phyloP scores from a whole-genome alignment of 352 stramenopile species.

The Globisporangium canariense region DNA sequence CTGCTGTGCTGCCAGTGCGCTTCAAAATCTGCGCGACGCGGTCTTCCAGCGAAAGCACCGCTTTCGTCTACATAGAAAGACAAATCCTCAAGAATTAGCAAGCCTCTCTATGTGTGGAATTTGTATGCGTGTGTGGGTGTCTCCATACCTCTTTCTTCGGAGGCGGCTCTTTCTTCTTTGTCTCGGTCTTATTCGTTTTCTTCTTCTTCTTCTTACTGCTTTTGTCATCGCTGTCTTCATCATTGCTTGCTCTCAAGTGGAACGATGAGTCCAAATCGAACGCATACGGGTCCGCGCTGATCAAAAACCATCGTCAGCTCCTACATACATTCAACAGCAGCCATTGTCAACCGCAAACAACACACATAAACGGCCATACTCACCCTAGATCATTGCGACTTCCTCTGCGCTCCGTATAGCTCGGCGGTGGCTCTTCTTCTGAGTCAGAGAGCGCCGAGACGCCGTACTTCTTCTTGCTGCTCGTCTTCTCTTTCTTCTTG shows the following conservation, averaged over 20 bases:
- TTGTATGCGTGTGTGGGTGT: not conserved
- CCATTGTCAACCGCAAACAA: not conserved
- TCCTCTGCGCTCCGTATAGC: constrained; percentile 39
- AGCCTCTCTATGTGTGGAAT: not conserved
- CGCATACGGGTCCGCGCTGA: constrained; percentile 64
- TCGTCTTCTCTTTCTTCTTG: constrained; percentile 24
- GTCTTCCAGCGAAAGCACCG: constrained; percentile 56
- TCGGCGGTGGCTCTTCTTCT: constrained; percentile 53
- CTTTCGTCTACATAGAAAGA: constrained; percentile 18
- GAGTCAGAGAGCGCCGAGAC: constrained; percentile 32
- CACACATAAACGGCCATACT: constrained; percentile 5
- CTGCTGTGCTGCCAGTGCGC: constrained; percentile 59
- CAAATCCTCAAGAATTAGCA: not conserved
- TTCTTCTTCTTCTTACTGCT: constrained; percentile 12
- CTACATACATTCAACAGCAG: not conserved
- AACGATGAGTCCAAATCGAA: constrained; percentile 59
- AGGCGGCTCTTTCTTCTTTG: constrained; percentile 21
- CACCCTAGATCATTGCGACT: constrained; percentile 24
- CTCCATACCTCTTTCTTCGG: constrained; percentile 27
- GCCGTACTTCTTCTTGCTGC: constrained; percentile 9
- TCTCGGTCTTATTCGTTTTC: constrained; percentile 27
- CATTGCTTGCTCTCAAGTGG: constrained; percentile 24
- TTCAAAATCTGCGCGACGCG: constrained; percentile 75
- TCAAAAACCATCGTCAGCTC: too few species aligned
- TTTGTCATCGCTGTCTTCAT: constrained; percentile 16